phyloP scores from a whole-genome alignment of 2,329 filamentous ascomycete species.

The Aspergillus versicolor region DNA sequence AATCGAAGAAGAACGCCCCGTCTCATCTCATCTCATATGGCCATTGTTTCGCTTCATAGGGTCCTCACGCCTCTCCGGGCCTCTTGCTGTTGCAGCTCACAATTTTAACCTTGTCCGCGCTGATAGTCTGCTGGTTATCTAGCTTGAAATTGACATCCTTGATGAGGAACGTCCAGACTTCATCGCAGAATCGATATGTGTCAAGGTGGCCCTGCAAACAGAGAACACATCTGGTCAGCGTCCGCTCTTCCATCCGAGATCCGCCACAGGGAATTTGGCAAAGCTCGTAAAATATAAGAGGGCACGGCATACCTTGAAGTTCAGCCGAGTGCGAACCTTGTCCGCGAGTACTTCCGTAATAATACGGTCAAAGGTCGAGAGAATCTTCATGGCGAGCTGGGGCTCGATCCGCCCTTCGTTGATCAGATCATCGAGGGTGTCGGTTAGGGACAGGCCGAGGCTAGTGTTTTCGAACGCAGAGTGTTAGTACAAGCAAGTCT shows the following conservation, averaged over 20 bases:
- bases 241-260: not conserved
- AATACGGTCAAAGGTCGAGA: slow-evolving; percentile 90
- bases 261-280: not conserved
- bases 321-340: slow-evolving; percentile 85
- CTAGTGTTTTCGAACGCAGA: slow-evolving; percentile 49
- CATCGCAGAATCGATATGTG: slow-evolving; percentile 98
- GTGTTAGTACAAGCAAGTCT: not conserved
- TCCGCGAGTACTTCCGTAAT: slow-evolving; percentile 90
- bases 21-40: slow-evolving; percentile 2
- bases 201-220: slow-evolving; percentile 79
- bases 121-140: slow-evolving; percentile 73
- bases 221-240: not conserved
- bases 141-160: slow-evolving; percentile 99
- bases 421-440: slow-evolving; percentile 96
- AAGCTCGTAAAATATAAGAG: not conserved
- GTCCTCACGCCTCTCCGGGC: slow-evolving; percentile 53
- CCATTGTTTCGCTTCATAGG: not conserved
- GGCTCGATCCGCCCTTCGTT: slow-evolving; percentile 93
- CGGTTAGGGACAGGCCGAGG: slow-evolving; percentile 88
- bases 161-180: slow-evolving; percentile 99
- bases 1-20: slow-evolving; percentile 13
- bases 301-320: slow-evolving; percentile 75
- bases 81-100: slow-evolving; percentile 95
- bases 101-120: slow-evolving; percentile 94
- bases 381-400: slow-evolving; percentile 97